Evolutionary conservation across 2,329 filamentous ascomycete genomes (phyloP), one percentile per base, ranked within the genome.

Genomic region (Colletotrichum magnum): DNA sequence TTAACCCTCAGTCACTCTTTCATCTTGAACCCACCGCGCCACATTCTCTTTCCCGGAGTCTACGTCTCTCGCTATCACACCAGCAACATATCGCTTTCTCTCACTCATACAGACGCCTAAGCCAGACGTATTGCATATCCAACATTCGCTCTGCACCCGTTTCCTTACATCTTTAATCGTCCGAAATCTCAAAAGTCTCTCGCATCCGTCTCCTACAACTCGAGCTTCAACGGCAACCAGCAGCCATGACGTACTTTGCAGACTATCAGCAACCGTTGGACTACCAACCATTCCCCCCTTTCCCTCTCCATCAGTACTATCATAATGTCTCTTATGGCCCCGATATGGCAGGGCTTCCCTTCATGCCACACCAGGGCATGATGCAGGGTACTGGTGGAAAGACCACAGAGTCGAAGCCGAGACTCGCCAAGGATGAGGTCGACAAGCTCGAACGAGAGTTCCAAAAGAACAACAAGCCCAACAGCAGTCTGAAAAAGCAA

Each of bases 391-490:
- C 36, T 18, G 69, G 65, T 2, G 71, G 60, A 32, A 78, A 82
- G 72, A 79, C 79, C 24, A 82, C 80, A 62, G 82, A 87, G 72
- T 83, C 86, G 13, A 88, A 87, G 74, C 85, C 86, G 24, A 81
- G 86, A 39, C 79, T 89, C 36, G 86, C 86, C 64, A 89, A 89
- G 75, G 86, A 88, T 58, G 87, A 89, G 75, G 87, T 89, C 9
- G 87, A 88, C 71, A 76, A 87, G 56, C 80, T 91, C 36, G 89
- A 91, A 74, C 82, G 84, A 41, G 88, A 90, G 75, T 91, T 91
- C 72, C 83, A 87, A 70, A 88, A 88, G 76, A 91, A 91, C 76
- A 86, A 87, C 71, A 91, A 91, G 78, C 89, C 89, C 10, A 89
- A 86, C 60, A 90, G 88, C 77, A 88, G 84, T 66, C 83, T 84